Percentiles rank a stretch among this genome's conserved stretches.
phyloP scores from a whole-genome alignment of 768 basidiomycete species.

The Rhizopogon vulgaris region DNA sequence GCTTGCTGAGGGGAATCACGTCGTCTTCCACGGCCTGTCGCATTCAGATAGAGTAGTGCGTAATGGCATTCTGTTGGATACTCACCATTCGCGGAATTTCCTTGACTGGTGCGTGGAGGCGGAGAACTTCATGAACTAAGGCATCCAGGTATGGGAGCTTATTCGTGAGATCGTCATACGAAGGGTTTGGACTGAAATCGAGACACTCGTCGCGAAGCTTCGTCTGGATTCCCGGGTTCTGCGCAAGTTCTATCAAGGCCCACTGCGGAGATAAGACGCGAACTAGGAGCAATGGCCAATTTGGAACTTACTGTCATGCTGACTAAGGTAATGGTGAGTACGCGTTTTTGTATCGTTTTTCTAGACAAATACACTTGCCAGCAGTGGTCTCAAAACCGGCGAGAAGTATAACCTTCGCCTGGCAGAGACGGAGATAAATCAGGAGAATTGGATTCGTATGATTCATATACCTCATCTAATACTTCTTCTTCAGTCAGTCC shows the following conservation, averaged over 20 bases:
- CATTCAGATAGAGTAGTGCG: not conserved
- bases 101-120: constrained; percentile 29
- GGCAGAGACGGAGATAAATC: not conserved
- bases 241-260: constrained; percentile 25
- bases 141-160: constrained; percentile 37
- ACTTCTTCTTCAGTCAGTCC: not conserved
- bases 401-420: constrained; percentile 9
- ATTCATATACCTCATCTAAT: not conserved
- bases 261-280: constrained; percentile 19
- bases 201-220: constrained; percentile 23
- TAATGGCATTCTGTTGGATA: not conserved
- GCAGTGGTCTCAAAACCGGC: constrained; percentile 18
- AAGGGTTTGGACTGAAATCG: constrained; percentile 23
- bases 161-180: constrained; percentile 33
- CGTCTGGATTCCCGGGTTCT: constrained; percentile 18
- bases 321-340: not conserved
- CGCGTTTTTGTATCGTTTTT: too few relatives aligned
- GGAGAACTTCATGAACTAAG: constrained; percentile 32
- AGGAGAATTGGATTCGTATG: not conserved
- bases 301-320: constrained; percentile 6
- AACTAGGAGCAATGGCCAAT: not conserved
- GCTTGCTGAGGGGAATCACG: constrained; percentile 29
- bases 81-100: constrained; percentile 29
- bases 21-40: constrained; percentile 33
- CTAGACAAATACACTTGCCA: constrained; percentile 9